Percentiles rank a stretch among this genome's conserved stretches.
Evolutionary conservation across 2,329 filamentous ascomycete species (phyloP).

Genomic region (Blumeriella jaapii): DNA sequence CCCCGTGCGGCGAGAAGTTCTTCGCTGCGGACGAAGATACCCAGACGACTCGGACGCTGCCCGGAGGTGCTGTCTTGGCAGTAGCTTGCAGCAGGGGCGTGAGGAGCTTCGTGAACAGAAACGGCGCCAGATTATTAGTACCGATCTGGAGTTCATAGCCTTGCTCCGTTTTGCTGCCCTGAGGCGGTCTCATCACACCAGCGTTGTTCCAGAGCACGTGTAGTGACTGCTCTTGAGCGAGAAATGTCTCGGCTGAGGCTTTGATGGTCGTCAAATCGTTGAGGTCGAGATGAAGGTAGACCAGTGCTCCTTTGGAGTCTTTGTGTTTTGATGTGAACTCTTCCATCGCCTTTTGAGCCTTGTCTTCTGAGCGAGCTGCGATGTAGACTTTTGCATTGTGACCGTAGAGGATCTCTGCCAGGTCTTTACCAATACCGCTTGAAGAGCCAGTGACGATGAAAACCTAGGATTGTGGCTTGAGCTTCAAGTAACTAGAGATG

Average conservation of each 20-base stretch:
- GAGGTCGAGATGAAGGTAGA: slow-evolving; percentile 29
- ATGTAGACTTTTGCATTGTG: slow-evolving; percentile 33
- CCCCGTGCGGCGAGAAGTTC: slow-evolving; percentile 5
- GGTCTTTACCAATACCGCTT: slow-evolving; percentile 29
- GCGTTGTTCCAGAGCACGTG: slow-evolving; percentile 32
- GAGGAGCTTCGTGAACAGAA: slow-evolving; percentile 28
- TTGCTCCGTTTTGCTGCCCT: slow-evolving; percentile 14
- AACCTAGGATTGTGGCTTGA: slow-evolving; percentile 11
- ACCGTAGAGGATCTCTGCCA: slow-evolving; percentile 29
- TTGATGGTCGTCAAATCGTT: slow-evolving; percentile 30
- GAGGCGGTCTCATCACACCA: slow-evolving; percentile 27
- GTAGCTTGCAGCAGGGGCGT: slow-evolving; percentile 25
- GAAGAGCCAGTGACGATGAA: slow-evolving; percentile 28
- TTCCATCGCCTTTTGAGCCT: slow-evolving; percentile 29
- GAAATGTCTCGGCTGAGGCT: slow-evolving; percentile 27
- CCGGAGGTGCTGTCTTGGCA: slow-evolving; percentile 10
- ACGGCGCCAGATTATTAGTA: slow-evolving; percentile 27
- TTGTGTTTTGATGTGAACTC: slow-evolving; percentile 25
- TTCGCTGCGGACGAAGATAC: slow-evolving; percentile 19
- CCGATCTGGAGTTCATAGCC: slow-evolving; percentile 29
- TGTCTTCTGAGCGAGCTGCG: slow-evolving; percentile 30
- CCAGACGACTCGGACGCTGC: slow-evolving; percentile 26
- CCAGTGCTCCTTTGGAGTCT: slow-evolving; percentile 26
- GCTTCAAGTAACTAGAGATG: background rate
- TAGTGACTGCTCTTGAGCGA: slow-evolving; percentile 27